phyloP scores from a whole-genome alignment of 371 early-diverging fungal genomes.

The Modicella reniformis region DNA sequence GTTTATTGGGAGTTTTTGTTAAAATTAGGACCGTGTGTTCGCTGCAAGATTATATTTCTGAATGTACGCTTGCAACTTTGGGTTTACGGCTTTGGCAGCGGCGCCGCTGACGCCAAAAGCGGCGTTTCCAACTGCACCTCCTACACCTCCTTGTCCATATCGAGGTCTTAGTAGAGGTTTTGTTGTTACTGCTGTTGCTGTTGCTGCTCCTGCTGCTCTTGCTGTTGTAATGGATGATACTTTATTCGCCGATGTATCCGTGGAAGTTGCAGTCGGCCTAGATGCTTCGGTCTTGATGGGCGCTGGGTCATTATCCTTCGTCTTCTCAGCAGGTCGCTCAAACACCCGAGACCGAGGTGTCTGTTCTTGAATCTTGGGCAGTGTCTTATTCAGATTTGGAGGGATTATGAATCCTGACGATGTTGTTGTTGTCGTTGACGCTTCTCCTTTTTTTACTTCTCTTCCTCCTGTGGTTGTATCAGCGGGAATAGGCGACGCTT shows the following conservation, averaged over 20 bases:
- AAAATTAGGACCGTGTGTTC: constrained; percentile 23
- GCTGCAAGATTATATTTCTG: constrained; percentile 51
- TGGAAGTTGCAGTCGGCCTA: not conserved
- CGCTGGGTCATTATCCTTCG: not conserved
- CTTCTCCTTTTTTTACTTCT: not conserved
- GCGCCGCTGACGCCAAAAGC: not conserved
- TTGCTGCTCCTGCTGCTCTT: not conserved
- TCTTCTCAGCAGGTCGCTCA: constrained; percentile 21
- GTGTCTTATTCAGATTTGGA: constrained; percentile 45
- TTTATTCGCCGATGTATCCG: not conserved
- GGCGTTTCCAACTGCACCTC: not conserved
- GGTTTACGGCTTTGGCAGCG: constrained; percentile 38
- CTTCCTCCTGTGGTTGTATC: not conserved
- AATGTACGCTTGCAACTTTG: constrained; percentile 48
- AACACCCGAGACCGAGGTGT: constrained; percentile 33
- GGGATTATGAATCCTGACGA: not conserved
- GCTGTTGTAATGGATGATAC: too few relatives aligned
- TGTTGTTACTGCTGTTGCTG: not conserved
- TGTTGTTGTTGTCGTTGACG: not conserved
- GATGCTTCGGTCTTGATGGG: not conserved
- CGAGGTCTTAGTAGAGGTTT: constrained; percentile 13
- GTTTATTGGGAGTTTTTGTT: too few relatives aligned
- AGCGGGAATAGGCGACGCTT: not conserved
- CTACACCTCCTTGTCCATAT: constrained; percentile 11
- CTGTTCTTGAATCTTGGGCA: constrained; percentile 47